Evolutionary conservation across 495 filamentous ascomycete species (phyloP).

Genomic region (Penicillium silybi): DNA sequence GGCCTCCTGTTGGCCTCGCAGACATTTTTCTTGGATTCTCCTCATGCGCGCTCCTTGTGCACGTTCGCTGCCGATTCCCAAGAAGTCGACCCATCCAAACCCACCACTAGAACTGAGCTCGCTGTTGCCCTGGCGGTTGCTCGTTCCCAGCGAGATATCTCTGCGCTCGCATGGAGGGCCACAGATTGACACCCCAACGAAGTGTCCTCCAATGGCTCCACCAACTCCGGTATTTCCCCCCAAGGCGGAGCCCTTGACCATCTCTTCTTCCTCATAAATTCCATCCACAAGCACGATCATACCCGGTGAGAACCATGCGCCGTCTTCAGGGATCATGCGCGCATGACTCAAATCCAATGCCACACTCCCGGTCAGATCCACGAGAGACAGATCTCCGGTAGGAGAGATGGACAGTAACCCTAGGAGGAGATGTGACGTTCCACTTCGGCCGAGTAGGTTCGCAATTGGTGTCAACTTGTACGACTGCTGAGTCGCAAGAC

Average conservation of each 20-base stretch:
- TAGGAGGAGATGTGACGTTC: constrained; percentile 79
- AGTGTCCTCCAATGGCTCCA: constrained; percentile 81
- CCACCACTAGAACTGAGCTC: constrained; percentile 64
- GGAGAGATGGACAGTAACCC: constrained; percentile 79
- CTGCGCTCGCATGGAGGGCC: constrained; percentile 88
- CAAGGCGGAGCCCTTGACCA: constrained; percentile 58
- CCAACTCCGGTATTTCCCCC: constrained; percentile 77
- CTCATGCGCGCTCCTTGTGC: constrained; percentile 80
- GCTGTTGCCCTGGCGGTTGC: constrained; percentile 46
- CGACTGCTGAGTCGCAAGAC: constrained; percentile 52
- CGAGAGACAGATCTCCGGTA: constrained; percentile 75
- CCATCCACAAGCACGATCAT: constrained; percentile 96
- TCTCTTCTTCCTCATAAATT: constrained; percentile 87
- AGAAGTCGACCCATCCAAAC: constrained; percentile 95
- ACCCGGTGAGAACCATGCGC: constrained; percentile 85
- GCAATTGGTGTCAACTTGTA: constrained; percentile 92
- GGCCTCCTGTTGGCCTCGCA: constrained; percentile 21
- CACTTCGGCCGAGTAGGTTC: constrained; percentile 86
- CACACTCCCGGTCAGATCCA: constrained; percentile 84
- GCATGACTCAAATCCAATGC: constrained; percentile 78
- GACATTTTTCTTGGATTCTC: constrained; percentile 55
- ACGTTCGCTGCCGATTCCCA: constrained; percentile 86
- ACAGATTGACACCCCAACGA: constrained; percentile 83
- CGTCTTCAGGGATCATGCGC: constrained; percentile 74
- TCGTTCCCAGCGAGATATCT: constrained; percentile 69